A percentile compares a stretch with the other conserved stretches of the same genome.
phyloP scores from a whole-genome alignment of 140 eudicot genomes.

The Ambrosia hybrid region DNA sequence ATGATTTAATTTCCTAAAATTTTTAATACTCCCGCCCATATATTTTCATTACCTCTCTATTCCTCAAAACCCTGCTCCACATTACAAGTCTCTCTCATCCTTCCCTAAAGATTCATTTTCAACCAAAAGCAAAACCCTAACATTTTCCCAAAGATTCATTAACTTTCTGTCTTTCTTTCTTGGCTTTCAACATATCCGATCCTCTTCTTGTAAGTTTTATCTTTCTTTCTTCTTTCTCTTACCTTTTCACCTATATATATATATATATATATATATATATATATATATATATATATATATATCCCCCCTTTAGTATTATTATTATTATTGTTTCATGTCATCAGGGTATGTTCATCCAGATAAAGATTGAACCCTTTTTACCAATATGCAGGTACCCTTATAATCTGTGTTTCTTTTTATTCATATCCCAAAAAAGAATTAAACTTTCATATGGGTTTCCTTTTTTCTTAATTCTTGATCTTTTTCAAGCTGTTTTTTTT shows the following conservation, averaged over 20 bases:
- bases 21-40: too few species aligned
- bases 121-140: conserved; percentile 24
- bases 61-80: too few species aligned
- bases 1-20: too few species aligned
- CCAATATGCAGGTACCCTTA: conserved; percentile 31
- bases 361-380: conserved; percentile 20
- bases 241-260: conserved; percentile 5
- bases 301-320: neutral
- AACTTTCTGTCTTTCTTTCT: conserved; percentile 66
- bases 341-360: conserved; percentile 18
- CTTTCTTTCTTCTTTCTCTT: conserved; percentile 42
- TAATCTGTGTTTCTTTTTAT: neutral
- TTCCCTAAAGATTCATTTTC: too few species aligned
- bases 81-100: too few species aligned
- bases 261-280: too few species aligned
- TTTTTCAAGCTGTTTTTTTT: neutral
- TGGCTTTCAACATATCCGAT: conserved; percentile 68
- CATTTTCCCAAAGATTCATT: conserved; percentile 28
- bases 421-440: neutral
- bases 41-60: too few species aligned
- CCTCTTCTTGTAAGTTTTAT: conserved; percentile 82
- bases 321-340: conserved; percentile 17
- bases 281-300: too few species aligned
- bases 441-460: neutral
- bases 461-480: neutral